A percentile compares a stretch with the other conserved stretches of the same genome.
Conservation (phyloP, 2,329 filamentous ascomycete genomes). For the Chaetomium sp. region DNA sequence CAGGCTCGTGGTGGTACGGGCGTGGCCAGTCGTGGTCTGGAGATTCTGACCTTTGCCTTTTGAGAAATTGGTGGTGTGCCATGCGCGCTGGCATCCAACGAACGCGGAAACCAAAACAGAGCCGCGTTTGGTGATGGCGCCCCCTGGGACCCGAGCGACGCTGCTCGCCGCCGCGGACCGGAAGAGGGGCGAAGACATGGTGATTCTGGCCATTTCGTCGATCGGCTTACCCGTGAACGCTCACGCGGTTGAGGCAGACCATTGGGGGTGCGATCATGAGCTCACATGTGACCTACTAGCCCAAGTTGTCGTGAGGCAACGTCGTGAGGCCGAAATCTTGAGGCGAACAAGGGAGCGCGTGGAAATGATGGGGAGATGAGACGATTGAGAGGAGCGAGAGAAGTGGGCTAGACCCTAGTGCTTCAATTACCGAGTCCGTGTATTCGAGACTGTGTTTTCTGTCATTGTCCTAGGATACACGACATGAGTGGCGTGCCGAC, state of each 20-base stretch:
- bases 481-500: conserved; percentile 12
- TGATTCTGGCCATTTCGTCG: neutral
- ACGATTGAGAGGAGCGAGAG: conserved; percentile 4
- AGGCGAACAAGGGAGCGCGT: neutral
- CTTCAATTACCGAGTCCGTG: too few relatives aligned
- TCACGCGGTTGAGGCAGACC: conserved; percentile 19
- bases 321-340: neutral
- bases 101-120: conserved; percentile 10
- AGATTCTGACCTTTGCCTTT: too few relatives aligned
- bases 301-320: neutral
- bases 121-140: conserved; percentile 9
- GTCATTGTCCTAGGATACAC: conserved; percentile 6
- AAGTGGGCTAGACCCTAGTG: too few relatives aligned
- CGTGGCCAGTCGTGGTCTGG: too few relatives aligned
- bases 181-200: conserved; percentile 19
- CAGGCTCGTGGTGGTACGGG: conserved; percentile 15
- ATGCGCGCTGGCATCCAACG: conserved; percentile 29
- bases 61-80: conserved; percentile 31
- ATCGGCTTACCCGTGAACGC: conserved; percentile 10
- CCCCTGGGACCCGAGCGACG: conserved; percentile 10
- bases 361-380: neutral
- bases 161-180: conserved; percentile 21
- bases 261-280: conserved; percentile 17
- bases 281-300: neutral
- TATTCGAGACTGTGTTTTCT: neutral